phyloP scores from a whole-genome alignment of 768 basidiomycete genomes.

The Neoboletus magnificus region DNA sequence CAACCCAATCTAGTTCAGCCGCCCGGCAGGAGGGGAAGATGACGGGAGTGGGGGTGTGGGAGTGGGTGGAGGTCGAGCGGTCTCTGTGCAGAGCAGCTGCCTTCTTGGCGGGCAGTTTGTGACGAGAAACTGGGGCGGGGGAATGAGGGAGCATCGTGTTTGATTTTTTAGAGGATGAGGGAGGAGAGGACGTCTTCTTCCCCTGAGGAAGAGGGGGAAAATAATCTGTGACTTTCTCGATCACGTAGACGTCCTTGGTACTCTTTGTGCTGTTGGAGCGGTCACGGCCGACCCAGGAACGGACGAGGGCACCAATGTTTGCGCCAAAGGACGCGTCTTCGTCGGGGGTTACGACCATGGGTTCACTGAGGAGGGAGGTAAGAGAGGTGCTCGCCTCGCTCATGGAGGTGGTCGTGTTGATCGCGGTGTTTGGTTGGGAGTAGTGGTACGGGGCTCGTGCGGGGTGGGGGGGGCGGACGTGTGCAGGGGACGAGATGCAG shows the following conservation, averaged over 20 bases:
- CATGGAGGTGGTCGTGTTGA: conserved; percentile 32
- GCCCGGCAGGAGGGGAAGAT: conserved; percentile 33
- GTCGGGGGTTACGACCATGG: conserved; percentile 38
- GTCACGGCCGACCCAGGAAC: conserved; percentile 26
- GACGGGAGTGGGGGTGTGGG: conserved; percentile 32
- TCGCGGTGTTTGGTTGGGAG: conserved; percentile 32
- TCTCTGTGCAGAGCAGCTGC: conserved; percentile 4
- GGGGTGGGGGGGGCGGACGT: conserved; percentile 25
- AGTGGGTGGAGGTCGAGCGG: conserved; percentile 19
- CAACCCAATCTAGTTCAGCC: conserved; percentile 27
- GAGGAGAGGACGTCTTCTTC: conserved; percentile 13
- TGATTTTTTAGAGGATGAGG: conserved; percentile 18
- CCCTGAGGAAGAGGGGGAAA: conserved; percentile 21
- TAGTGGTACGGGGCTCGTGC: conserved; percentile 36
- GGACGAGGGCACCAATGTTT: conserved; percentile 43
- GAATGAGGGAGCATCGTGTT: conserved; percentile 13
- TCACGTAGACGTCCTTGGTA: conserved; percentile 26
- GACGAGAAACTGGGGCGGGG: conserved; percentile 12
- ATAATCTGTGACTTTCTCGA: conserved; percentile 32
- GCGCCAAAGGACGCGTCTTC: conserved; percentile 43
- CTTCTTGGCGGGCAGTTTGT: conserved; percentile 14
- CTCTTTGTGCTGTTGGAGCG: conserved; percentile 22
- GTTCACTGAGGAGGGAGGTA: conserved; percentile 47
- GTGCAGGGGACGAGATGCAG: conserved; percentile 44
- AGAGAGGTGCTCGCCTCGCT: conserved; percentile 48